Evolutionary conservation across 805 yeast genomes (phyloP), one percentile per base, ranked within the genome.

Genomic region (Myxozyma neglecta): DNA sequence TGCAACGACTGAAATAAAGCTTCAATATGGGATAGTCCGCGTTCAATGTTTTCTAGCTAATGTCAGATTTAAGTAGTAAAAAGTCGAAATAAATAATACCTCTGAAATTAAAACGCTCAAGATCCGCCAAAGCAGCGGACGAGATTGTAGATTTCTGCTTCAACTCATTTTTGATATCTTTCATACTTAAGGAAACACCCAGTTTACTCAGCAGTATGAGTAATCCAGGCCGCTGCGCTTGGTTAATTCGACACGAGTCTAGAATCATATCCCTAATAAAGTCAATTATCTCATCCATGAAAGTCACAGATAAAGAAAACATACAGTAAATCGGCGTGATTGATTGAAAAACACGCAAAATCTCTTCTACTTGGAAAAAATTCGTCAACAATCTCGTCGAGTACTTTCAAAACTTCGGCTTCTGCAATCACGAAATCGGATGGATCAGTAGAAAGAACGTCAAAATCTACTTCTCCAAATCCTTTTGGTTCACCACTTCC

Each of bases 401-500:
- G 80, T 0, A 90, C 89, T 66, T 88, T 88, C 51, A 94, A 77
- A 61, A 93, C 84, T 70, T 94, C 99, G 0, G 97, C 97, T 72
- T 94, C 98, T 66, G 87, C 81, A 49, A 82, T 81, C 1, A 84
- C 76, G 9, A 81, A 72, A 49, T 82, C 83, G 1, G 80, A 69
- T 1, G 68, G 59, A 39, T 77, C 80, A n/a, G 79, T 77, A 0
- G 88, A 79, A 1, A 88, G 78, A 29, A 91, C 86, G 74, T 94
- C 98, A 74, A 93, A 92, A 69, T 88, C 96, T 44, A 90, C 84
- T 61, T 96, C 96, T 36, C 87, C 84, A 72, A 86, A 91, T 1
- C 79, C 73, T 57, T 79, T 77, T 11, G 77, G 77, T 11, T 77
- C 81, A 0, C 91, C 86, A 7, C 65, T 60, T 2, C 69, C 65